Evolutionary conservation across 495 filamentous ascomycete species (phyloP), one percentile per base, ranked within the genome.

Genomic region (Bathelium albidoporum): DNA sequence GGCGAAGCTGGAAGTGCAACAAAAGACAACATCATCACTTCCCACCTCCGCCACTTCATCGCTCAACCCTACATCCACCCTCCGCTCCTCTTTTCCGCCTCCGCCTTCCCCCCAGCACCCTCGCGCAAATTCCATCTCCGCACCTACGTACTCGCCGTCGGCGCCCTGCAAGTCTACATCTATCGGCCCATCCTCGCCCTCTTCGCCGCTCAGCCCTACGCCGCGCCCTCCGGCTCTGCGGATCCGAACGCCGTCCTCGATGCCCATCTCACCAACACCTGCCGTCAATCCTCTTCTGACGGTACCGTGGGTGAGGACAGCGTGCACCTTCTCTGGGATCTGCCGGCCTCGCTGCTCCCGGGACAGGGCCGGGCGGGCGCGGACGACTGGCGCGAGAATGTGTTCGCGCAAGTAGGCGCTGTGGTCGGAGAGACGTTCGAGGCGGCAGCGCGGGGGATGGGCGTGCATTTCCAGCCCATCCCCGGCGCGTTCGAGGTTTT

Each of bases 21-120:
- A 26, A 68, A 70, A n/a, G 78, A 80, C 62, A 80, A 82, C 44
- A 86, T 96, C 59, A 84, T 91, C 55, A 90, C 91, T 11, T 92
- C 88, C 10, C 93, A 97, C 64, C 86, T 98, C 62, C 89, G 94
- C 67, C 92, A 97, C 74, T 98, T 98, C 78, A 83, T 96, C 72
- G 90, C 87, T 2, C 94, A 98, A 74, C 87, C 89, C n/a, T 98
- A 98, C 74, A 92, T 97, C 72, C 83, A 95, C 73, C 89, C 87
- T 2, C 92, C 93, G 1, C 83, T 98, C 2, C 80, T 97, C 1
- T 78, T 96, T 2, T 78, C 83, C 12, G 58, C 52, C 12, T 49
- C 43, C 10, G 26, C 49, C 24, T 9, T 64, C 53, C 62, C 66
- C 0, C n/a, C n/a, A n/a, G n/a, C n/a, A 78, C 76, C n/a, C 59